Percentiles rank a stretch among this genome's conserved stretches.
phyloP scores from a whole-genome alignment of 129 eudicot species.

The Artemisia annua region DNA sequence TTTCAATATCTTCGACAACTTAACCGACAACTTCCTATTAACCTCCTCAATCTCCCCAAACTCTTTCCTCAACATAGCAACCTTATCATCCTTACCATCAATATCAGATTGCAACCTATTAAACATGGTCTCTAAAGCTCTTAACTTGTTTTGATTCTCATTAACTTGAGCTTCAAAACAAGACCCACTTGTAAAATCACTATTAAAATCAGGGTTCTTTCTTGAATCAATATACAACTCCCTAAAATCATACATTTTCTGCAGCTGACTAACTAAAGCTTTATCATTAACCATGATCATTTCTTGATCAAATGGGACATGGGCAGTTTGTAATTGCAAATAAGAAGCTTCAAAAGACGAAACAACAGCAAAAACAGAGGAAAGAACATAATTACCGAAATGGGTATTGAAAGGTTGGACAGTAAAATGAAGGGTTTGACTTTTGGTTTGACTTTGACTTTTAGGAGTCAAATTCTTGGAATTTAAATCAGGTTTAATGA shows the following conservation, averaged over 20 bases:
- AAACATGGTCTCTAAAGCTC: conserved; percentile 73
- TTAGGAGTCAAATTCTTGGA: conserved; percentile 6
- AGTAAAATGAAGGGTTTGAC: conserved; percentile 15
- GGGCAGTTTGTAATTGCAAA: conserved; percentile 81
- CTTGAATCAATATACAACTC: conserved; percentile 53
- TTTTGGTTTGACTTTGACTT: conserved; percentile 24
- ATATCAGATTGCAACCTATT: conserved; percentile 77
- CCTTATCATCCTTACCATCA: conserved; percentile 70
- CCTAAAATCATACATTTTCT: conserved; percentile 69
- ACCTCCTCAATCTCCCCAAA: conserved; percentile 42
- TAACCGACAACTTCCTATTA: conserved; percentile 51
- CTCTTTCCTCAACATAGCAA: conserved; percentile 48
- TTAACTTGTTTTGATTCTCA: conserved; percentile 91
- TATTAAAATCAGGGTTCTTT: conserved; percentile 37
- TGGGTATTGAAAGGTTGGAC: conserved; percentile 42
- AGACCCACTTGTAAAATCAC: conserved; percentile 56
- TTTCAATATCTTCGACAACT: conserved; percentile 37
- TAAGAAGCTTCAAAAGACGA: conserved; percentile 95
- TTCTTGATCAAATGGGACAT: conserved; percentile 70
- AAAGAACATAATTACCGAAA: conserved; percentile 52
- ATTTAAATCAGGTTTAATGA: conserved; percentile 68
- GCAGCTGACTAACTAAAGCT: conserved; percentile 64
- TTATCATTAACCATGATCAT: conserved; percentile 61
- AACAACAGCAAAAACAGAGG: conserved; percentile 69
- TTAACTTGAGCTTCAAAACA: conserved; percentile 88